Percentiles rank a stretch among this genome's conserved stretches.
Evolutionary conservation across 768 basidiomycete genomes (phyloP).

Genomic region (Russula vinacea): DNA sequence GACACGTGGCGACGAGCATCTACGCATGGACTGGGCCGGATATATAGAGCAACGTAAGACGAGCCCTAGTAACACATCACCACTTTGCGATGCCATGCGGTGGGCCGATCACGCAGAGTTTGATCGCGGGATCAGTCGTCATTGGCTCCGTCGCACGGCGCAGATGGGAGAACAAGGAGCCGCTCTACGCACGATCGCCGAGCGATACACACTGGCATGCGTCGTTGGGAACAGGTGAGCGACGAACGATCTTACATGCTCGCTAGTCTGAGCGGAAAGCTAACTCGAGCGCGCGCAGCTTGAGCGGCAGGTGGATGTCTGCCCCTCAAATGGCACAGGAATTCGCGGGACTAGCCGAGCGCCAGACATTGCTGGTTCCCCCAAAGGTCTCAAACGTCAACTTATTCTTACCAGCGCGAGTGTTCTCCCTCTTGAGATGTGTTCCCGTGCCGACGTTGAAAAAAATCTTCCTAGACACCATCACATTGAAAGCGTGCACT

Average conservation of each 20-base stretch:
- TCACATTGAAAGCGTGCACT: conserved; percentile 73
- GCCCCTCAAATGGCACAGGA: conserved; percentile 69
- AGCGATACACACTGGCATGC: conserved; percentile 64
- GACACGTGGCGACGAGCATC: conserved; percentile 13
- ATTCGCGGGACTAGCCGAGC: conserved; percentile 48
- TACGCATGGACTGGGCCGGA: conserved; percentile 63
- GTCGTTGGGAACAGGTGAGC: conserved; percentile 68
- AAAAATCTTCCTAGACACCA: conserved; percentile 51
- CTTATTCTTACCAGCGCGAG: conserved; percentile 65
- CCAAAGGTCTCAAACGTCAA: conserved; percentile 40
- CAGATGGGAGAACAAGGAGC: conserved; percentile 44
- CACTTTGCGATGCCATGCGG: conserved; percentile 45
- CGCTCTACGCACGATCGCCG: conserved; percentile 50
- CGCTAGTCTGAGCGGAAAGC: neutral
- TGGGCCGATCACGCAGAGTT: conserved; percentile 77
- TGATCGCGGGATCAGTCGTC: conserved; percentile 58
- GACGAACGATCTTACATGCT: neutral
- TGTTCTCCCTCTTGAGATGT: conserved; percentile 5
- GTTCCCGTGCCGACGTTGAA: neutral
- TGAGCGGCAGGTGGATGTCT: conserved; percentile 70
- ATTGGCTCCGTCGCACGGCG: conserved; percentile 53
- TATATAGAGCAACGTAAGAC: conserved; percentile 45
- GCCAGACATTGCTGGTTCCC: conserved; percentile 24
- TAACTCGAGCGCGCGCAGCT: conserved; percentile 38
- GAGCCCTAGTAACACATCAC: conserved; percentile 6